Conservation (phyloP, 2,329 filamentous ascomycete species). For the Aspergillus jensenii region DNA sequence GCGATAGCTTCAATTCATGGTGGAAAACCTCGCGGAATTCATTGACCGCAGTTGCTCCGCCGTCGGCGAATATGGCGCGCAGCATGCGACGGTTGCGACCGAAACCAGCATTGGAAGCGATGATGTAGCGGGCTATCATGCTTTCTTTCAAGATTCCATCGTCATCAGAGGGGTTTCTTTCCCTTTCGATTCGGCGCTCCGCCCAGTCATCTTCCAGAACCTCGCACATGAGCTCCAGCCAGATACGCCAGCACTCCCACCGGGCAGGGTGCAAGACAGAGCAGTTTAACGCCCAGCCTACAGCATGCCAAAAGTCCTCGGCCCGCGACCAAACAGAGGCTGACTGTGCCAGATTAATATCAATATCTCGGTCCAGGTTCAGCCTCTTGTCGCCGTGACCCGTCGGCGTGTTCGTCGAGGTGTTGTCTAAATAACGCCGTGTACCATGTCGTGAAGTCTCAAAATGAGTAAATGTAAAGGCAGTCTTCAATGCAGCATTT, state of each 20-base stretch:
- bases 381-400: conserved; percentile 50
- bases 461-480: conserved; percentile 65
- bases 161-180: conserved; percentile 8
- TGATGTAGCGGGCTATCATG: conserved; percentile 46
- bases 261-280: conserved; percentile 69
- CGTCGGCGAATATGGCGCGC: conserved; percentile 49
- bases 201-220: conserved; percentile 47
- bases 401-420: conserved; percentile 18
- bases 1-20: conserved; percentile 41
- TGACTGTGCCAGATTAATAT: conserved; percentile 55
- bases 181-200: conserved; percentile 25
- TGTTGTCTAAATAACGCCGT: conserved; percentile 26
- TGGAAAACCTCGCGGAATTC: conserved; percentile 48
- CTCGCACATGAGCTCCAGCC: conserved; percentile 69
- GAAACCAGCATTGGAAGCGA: conserved; percentile 25
- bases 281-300: conserved; percentile 94
- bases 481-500: conserved; percentile 67
- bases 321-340: conserved; percentile 72
- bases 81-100: conserved; percentile 44
- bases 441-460: conserved; percentile 32
- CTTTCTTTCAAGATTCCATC: conserved; percentile 35
- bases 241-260: conserved; percentile 79
- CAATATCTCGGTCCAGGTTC: conserved; percentile 39
- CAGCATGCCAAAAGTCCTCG: conserved; percentile 82
- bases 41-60: conserved; percentile 32